phyloP scores from a whole-genome alignment of 495 filamentous ascomycete species.

The Neurospora sp. region DNA sequence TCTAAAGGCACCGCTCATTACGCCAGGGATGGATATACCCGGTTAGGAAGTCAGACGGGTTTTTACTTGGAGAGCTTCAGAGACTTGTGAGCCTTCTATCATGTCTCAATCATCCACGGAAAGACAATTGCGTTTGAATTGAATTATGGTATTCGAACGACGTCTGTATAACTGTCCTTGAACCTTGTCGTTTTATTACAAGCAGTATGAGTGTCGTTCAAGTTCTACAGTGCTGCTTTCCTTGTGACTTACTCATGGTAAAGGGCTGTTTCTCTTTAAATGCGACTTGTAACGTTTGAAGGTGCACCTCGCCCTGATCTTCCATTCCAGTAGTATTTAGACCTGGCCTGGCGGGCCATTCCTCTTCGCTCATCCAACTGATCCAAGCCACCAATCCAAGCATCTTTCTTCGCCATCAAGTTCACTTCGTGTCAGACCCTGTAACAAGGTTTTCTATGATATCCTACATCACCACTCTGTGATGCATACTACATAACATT shows the following conservation, averaged over 20 bases:
- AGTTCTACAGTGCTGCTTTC: neutral
- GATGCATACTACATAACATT: neutral
- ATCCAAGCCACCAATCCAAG: neutral
- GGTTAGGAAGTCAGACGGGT: neutral
- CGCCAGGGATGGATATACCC: neutral
- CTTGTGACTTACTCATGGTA: neutral
- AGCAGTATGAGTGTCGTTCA: neutral
- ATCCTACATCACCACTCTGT: neutral
- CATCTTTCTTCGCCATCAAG: neutral
- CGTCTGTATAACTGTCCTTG: neutral
- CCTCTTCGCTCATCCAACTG: neutral
- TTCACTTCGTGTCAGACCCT: neutral
- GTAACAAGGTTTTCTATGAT: neutral
- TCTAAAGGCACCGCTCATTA: neutral
- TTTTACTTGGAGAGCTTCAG: neutral
- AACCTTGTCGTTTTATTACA: too few species aligned
- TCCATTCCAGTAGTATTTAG: neutral
- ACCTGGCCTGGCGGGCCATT: neutral
- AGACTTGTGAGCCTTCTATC: neutral
- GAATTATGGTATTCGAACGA: neutral
- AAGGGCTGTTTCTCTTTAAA: neutral
- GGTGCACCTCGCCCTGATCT: neutral
- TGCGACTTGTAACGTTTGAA: neutral
- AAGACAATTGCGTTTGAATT: neutral
- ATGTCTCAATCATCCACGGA: neutral